Evolutionary conservation across 2,329 filamentous ascomycete genomes (phyloP), one percentile per base, ranked within the genome.

Genomic region (Ascosphaera apis): DNA sequence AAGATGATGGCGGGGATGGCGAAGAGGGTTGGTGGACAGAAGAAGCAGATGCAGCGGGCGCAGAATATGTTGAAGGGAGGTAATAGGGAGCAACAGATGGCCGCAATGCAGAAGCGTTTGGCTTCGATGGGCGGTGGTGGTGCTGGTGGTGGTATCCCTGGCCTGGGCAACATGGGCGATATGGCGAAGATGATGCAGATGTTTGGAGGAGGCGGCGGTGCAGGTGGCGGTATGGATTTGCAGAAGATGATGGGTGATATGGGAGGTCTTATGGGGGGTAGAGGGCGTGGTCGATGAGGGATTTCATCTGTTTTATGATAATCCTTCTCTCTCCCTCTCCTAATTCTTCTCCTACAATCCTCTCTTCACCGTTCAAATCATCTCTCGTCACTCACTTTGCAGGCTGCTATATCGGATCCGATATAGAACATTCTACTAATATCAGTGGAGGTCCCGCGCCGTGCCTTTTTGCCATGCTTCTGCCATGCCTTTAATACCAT

Each of bases 1-100:
- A 76, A 81, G 47, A 92, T 95, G 79, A 98, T 98, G 88, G 80
- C 82, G 1, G 81, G 81, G 39, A 93, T 98, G 83, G 88, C 88
- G 34, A 98, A 95, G 73, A 91, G 91, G 62, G 91, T 98, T 72
- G 86, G 88, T 39, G 84, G 84, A 28, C 84, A 81, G 53, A 91
- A 92, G 77, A 88, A 88, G 61, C 91, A 93, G 53, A 91, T 95
- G 76, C 82, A 93, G 54, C 74, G 76, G 36, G 84, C 84, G 0
- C 84, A 95, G 56, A 77, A 78, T 37, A 81, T 80, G 43, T 82
- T 93, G 74, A 80, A 76, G 18, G 83, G 84, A 32, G 79, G 75
- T 19, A 92, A 92, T 58, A 86, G 88, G 56, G 71, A 81, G 21
- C 82, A 92, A 53, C 86, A 95, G 56, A 69, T 95, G 59, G 84